Base-by-base conservation (phyloP, 2,329 filamentous ascomycete genomes). In the Iodosphaeria phyllophila region DNA sequence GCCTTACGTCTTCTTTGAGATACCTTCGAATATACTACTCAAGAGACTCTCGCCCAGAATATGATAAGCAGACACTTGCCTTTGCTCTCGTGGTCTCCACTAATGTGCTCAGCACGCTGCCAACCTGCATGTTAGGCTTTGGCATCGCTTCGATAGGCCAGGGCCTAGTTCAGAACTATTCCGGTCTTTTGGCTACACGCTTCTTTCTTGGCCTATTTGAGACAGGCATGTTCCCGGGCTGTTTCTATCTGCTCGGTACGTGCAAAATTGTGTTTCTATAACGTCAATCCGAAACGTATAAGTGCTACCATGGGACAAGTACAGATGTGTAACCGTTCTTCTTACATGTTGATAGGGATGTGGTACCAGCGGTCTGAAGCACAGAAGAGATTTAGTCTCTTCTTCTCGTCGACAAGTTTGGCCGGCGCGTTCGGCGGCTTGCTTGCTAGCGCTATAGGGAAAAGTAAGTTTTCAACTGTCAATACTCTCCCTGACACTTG, bases 351-450 rank as follows among this genome's bases (percentile, higher is more conserved):
- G 16, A 20, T 23, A 52, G 56, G 78, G 29, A 86, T 86, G 73
- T 91, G 78, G 83, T 98, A 95, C 40, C 72, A 74, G 30, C 70
- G 86, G 30, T 59, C 60, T 22, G 89, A 95, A 51, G 82, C 84
- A 3, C 86, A 95, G 50, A 80, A 82, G 41, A 72, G 89, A 16
- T 93, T 84, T 52, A 78, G 74, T 10, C 84, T 95, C 57, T 95
- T 95, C 60, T 95, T 95, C 58, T 73, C 67, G 40, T 79, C 64
- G 15, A 84, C 78, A 1, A 77, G 74, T 0, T 55, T 86, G 4
- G 78, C 78, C 1, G 78, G 78, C 16, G 78, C 82, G 0, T 93
- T 92, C 39, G 83, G 80, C 21, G 83, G 83, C 3, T 61, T 93
- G 1, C 60, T 93, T 4, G 84, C 84, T 1, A 74, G 71, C 2